Conservation (phyloP, 805 yeast genomes). For the Crinitomyces ghanaensis region DNA sequence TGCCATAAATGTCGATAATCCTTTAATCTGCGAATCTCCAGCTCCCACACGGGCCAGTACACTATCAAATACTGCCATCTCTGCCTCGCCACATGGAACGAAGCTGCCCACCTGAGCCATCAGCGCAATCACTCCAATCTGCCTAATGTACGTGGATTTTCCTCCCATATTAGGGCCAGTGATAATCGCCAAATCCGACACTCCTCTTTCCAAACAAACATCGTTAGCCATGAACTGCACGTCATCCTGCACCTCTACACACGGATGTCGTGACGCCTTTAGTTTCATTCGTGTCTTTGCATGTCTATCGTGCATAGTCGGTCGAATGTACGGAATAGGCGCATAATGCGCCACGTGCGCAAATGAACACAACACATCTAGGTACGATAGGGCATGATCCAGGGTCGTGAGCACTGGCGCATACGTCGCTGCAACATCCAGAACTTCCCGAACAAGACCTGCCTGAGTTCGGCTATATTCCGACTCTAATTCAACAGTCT, state of each 20-base stretch:
- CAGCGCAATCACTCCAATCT: slow-evolving; percentile 74
- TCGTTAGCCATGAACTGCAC: slow-evolving; percentile 87
- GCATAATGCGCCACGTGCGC: slow-evolving; percentile 79
- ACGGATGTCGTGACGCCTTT: slow-evolving; percentile 84
- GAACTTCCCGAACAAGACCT: slow-evolving; percentile 70
- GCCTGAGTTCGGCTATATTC: slow-evolving; percentile 69
- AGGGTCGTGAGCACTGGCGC: slow-evolving; percentile 64
- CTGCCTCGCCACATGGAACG: slow-evolving; percentile 71
- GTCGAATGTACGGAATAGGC: slow-evolving; percentile 69
- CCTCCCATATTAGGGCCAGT: slow-evolving; percentile 99
- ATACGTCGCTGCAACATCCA: slow-evolving; percentile 71
- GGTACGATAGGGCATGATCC: slow-evolving; percentile 49
- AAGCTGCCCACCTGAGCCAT: slow-evolving; percentile 87
- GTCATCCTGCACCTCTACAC: slow-evolving; percentile 86
- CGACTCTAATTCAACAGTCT: slow-evolving; percentile 45
- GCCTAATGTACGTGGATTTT: slow-evolving; percentile 85
- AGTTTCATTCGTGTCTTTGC: slow-evolving; percentile 35
- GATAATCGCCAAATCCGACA: slow-evolving; percentile 64
- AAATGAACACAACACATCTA: slow-evolving; percentile 78
- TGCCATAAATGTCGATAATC: slow-evolving; percentile 92
- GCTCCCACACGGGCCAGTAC: slow-evolving; percentile 97
- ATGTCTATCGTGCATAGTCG: slow-evolving; percentile 50
- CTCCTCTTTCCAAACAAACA: slow-evolving; percentile 46
- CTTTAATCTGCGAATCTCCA: slow-evolving; percentile 93
- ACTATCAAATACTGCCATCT: slow-evolving; percentile 77